Conservation (phyloP, 2,329 filamentous ascomycete species). For the Sporothrix schenckii region DNA sequence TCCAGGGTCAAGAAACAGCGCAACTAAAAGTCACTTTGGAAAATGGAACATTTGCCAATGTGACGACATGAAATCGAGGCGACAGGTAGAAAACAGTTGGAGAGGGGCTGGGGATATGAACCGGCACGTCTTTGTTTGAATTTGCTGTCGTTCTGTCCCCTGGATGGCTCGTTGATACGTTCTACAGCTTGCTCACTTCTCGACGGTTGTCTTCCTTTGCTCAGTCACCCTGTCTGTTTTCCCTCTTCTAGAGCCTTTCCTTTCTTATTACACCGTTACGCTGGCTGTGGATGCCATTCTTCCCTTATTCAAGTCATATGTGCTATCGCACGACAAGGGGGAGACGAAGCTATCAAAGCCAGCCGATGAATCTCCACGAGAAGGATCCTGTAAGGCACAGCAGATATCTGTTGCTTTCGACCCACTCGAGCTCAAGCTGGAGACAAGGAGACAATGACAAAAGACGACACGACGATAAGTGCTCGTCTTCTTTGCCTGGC, state of each 20-base stretch:
- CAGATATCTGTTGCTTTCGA: not conserved
- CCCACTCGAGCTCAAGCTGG: not conserved
- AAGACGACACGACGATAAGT: too few relatives aligned
- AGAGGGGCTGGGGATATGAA: conserved; percentile 12
- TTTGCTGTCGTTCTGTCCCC: not conserved
- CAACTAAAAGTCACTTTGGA: not conserved
- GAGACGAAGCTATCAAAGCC: not conserved
- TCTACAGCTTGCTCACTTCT: conserved; percentile 10
- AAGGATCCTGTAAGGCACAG: not conserved
- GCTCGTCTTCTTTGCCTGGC: not conserved
- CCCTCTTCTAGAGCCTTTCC: conserved; percentile 14
- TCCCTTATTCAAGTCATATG: not conserved
- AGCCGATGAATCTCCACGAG: too few relatives aligned
- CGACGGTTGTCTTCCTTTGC: not conserved
- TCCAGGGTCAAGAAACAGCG: not conserved
- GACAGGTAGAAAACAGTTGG: not conserved
- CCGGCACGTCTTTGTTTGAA: conserved; percentile 9
- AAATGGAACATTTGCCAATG: not conserved
- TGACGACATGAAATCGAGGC: too few relatives aligned
- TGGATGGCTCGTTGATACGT: not conserved
- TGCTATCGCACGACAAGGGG: not conserved
- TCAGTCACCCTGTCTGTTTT: not conserved
- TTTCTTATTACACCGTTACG: not conserved
- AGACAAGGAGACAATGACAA: not conserved
- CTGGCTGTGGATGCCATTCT: not conserved